These are phyloP conservation scores for Sarocladium brachiariae DNA, from an alignment of 2,329 filamentous ascomycete genomes.

Conservation along the genomic window DNA sequence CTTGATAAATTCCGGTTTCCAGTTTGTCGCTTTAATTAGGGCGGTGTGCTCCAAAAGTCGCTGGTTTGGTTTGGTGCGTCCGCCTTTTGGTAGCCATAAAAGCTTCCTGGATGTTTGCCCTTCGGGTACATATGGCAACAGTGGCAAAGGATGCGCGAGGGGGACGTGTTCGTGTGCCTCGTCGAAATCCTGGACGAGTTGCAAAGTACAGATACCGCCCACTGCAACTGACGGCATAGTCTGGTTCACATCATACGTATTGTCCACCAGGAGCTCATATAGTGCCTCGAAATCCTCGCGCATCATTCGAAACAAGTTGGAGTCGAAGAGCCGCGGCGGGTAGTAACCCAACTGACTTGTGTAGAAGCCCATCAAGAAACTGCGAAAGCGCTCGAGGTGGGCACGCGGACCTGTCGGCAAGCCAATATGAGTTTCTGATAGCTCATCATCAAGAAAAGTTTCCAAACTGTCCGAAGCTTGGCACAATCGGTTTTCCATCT, in stretches of 20 bases:
- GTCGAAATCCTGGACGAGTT: constrained; percentile 63
- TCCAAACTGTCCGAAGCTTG: constrained; percentile 51
- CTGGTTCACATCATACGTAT: constrained; percentile 40
- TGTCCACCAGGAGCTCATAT: constrained; percentile 65
- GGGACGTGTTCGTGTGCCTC: constrained; percentile 49
- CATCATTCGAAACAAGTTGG: constrained; percentile 54
- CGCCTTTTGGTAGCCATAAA: constrained; percentile 32
- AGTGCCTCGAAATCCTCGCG: constrained; percentile 62
- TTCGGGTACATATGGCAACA: constrained; percentile 46
- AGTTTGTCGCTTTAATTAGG: constrained; percentile 44
- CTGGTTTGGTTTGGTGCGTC: constrained; percentile 33
- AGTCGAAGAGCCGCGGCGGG: constrained; percentile 57
- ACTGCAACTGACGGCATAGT: constrained; percentile 47
- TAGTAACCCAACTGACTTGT: constrained; percentile 63
- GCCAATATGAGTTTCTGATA: constrained; percentile 60
- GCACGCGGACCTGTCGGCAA: constrained; percentile 52
- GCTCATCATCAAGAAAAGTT: constrained; percentile 65
- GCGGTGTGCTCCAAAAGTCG: constrained; percentile 46
- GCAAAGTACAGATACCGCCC: constrained; percentile 63
- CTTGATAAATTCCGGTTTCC: constrained; percentile 29
- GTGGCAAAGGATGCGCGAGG: constrained; percentile 59
- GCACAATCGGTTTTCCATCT: constrained; percentile 58
- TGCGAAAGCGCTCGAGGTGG: constrained; percentile 67
- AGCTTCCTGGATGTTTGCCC: constrained; percentile 25
- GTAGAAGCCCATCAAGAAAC: constrained; percentile 62